These are phyloP conservation scores for Trichophyton mentagrophytes DNA, from an alignment of 2,329 filamentous ascomycete genomes.

Conservation along the genomic window DNA sequence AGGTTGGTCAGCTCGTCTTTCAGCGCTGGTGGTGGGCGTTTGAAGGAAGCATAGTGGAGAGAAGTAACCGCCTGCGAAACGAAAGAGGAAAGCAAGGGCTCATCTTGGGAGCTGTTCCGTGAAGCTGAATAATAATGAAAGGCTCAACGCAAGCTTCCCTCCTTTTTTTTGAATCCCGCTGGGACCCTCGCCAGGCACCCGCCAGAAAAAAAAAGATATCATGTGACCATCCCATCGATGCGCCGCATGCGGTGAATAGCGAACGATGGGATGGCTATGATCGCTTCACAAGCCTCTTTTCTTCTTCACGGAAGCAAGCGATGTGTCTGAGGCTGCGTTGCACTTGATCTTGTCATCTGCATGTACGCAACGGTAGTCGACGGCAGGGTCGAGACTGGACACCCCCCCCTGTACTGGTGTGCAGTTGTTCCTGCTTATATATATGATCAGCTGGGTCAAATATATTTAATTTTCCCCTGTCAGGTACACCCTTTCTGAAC, in stretches of 20 bases:
- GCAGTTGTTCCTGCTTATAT: constrained; percentile 1
- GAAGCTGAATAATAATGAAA: neutral
- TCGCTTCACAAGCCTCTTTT: neutral
- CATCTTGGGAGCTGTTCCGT: constrained; percentile 10
- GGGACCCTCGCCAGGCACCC: neutral
- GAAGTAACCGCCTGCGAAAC: constrained; percentile 41
- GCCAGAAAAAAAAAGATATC: neutral
- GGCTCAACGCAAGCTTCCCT: no score
- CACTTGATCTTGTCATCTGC: constrained; percentile 1
- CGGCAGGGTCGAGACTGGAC: no score
- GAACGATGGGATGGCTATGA: neutral
- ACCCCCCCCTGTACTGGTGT: neutral
- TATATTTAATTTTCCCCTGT: neutral
- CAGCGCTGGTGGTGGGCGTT: constrained; percentile 50
- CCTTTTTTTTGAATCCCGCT: no score
- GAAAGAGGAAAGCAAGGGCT: constrained; percentile 31
- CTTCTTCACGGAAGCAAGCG: neutral
- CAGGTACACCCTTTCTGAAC: constrained; percentile 1
- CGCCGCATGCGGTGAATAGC: neutral
- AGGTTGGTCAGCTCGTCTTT: constrained; percentile 47
- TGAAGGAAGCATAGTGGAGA: constrained; percentile 41
- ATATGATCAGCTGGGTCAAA: neutral
- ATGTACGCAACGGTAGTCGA: neutral
- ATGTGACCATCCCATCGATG: neutral
- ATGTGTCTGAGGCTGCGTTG: neutral